A percentile compares a stretch with the other conserved stretches of the same genome.
phyloP scores from a whole-genome alignment of 257 asterid genomes.

The Penstemon barbatus region DNA sequence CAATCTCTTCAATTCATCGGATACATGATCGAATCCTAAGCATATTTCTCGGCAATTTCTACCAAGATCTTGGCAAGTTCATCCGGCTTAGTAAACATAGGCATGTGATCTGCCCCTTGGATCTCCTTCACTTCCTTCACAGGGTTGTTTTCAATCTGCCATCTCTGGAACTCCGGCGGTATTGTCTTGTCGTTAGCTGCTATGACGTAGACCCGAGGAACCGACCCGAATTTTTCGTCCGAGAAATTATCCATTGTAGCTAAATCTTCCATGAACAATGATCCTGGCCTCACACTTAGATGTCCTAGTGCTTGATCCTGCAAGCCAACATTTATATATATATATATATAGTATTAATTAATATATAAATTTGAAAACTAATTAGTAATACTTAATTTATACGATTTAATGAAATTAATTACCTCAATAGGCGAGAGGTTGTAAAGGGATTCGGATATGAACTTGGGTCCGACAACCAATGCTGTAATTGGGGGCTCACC shows the following conservation, averaged over 20 bases:
- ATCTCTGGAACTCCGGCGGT: constrained; percentile 47
- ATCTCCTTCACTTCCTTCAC: constrained; percentile 61
- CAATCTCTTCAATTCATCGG: not conserved
- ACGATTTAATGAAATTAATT: not conserved
- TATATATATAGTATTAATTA: not conserved
- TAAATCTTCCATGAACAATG: constrained; percentile 58
- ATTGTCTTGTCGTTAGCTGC: constrained; percentile 53
- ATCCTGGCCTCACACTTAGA: constrained; percentile 51
- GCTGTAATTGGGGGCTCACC: constrained; percentile 59
- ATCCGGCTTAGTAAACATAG: constrained; percentile 59
- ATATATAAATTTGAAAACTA: not conserved
- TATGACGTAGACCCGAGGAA: constrained; percentile 48
- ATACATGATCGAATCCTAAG: constrained; percentile 3
- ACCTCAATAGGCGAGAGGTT: constrained; percentile 53
- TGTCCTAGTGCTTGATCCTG: constrained; percentile 56
- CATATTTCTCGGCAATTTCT: constrained; percentile 44
- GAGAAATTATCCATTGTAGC: constrained; percentile 42
- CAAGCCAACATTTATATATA: not conserved
- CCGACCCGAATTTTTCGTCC: constrained; percentile 51
- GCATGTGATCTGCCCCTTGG: constrained; percentile 66
- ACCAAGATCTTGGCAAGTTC: constrained; percentile 42
- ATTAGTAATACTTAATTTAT: too few species aligned
- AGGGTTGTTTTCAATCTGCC: constrained; percentile 57
- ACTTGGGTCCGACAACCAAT: constrained; percentile 51
- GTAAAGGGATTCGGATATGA: constrained; percentile 55